Conservation (phyloP, 2,329 filamentous ascomycete species). For the Tolypocladium amazonense region DNA sequence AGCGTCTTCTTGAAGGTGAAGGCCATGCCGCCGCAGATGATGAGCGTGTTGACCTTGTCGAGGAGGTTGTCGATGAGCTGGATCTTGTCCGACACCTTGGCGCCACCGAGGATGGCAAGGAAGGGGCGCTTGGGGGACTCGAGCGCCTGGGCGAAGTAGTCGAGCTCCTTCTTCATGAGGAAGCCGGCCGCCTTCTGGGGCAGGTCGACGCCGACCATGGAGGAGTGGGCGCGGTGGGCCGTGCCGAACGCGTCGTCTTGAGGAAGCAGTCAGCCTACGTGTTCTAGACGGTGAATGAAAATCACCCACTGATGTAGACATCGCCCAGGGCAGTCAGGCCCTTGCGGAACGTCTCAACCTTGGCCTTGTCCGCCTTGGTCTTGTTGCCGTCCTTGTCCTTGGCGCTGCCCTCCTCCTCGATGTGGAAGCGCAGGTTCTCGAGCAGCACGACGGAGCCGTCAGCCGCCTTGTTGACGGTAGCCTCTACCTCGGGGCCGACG, state of each 20-base stretch:
- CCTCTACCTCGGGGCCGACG: constrained; percentile 83
- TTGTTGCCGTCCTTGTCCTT: constrained; percentile 95
- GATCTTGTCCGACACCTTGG: constrained; percentile 99
- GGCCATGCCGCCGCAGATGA: constrained; percentile 96
- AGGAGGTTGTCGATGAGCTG: constrained; percentile 98
- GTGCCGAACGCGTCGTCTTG: constrained; percentile 96
- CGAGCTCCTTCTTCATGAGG: constrained; percentile 99
- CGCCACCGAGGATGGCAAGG: constrained; percentile 94
- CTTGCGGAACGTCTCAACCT: constrained; percentile 90
- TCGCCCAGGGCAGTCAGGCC: constrained; percentile 90
- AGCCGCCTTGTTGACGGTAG: constrained; percentile 71
- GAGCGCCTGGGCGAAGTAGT: constrained; percentile 97
- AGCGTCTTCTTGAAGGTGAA: constrained; percentile 99
- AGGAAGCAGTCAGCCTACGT: constrained; percentile 9
- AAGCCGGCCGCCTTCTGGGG: constrained; percentile 96
- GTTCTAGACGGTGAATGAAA: neutral
- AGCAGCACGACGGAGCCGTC: constrained; percentile 79
- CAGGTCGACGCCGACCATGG: constrained; percentile 94
- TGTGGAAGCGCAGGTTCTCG: constrained; percentile 97
- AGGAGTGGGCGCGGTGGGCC: constrained; percentile 95
- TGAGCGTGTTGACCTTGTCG: constrained; percentile 92
- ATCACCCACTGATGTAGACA: constrained; percentile 78
- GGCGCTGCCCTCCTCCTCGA: constrained; percentile 93
- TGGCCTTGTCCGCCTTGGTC: constrained; percentile 89
- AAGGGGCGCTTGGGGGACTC: constrained; percentile 91